These are phyloP conservation scores for Bryoglossum gracile DNA, from an alignment of 495 filamentous ascomycete species.

Conservation along the genomic window DNA sequence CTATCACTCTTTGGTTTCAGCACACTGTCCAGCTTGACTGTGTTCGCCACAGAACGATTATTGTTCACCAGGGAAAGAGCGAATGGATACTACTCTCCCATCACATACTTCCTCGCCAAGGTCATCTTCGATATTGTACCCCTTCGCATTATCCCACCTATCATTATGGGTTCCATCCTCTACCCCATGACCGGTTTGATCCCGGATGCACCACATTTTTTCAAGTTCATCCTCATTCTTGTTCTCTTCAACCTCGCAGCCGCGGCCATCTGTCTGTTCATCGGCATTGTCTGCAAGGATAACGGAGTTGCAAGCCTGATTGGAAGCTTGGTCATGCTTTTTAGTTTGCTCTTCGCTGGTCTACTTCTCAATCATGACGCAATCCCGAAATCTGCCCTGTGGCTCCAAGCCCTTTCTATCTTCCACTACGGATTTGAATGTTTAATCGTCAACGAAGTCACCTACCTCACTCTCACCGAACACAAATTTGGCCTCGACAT, in stretches of 20 bases:
- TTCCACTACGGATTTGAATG: constrained; percentile 98
- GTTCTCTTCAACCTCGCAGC: constrained; percentile 96
- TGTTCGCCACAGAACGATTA: constrained; percentile 87
- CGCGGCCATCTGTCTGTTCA: constrained; percentile 87
- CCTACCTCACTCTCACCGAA: constrained; percentile 81
- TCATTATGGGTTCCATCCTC: constrained; percentile 93
- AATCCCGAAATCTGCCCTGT: constrained; percentile 73
- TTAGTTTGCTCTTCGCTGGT: constrained; percentile 90
- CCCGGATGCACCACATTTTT: constrained; percentile 73
- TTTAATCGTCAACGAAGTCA: constrained; percentile 95
- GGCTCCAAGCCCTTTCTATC: constrained; percentile 94
- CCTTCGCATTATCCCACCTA: constrained; percentile 84
- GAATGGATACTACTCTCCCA: constrained; percentile 94
- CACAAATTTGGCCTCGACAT: constrained; percentile 94
- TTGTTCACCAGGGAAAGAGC: constrained; percentile 91
- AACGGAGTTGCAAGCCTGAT: constrained; percentile 90
- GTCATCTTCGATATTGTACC: constrained; percentile 94
- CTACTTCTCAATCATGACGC: constrained; percentile 89
- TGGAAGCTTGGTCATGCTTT: constrained; percentile 94
- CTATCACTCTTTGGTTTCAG: constrained; percentile 95
- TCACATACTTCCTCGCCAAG: constrained; percentile 95
- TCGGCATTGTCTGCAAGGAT: constrained; percentile 91
- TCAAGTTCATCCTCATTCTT: constrained; percentile 84
- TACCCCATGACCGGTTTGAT: constrained; percentile 98
- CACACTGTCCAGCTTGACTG: constrained; percentile 85